Evolutionary conservation across 768 basidiomycete genomes (phyloP), one percentile per base, ranked within the genome.

Genomic region (Tricholoma terreum): DNA sequence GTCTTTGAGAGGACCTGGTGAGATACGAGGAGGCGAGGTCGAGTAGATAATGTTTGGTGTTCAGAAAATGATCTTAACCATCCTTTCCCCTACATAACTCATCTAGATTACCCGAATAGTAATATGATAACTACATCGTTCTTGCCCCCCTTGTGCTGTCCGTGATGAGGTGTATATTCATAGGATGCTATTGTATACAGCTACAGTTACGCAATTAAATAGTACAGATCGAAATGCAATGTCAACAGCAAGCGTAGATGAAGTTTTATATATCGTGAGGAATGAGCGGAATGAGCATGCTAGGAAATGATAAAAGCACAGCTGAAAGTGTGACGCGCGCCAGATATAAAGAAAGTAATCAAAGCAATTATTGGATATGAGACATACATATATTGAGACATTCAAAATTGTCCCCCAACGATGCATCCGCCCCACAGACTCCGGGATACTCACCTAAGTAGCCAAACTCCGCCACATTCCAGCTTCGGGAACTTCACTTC

Each of bases 381-480:
- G 54, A 63, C 57, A 35, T 63, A 66, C 60, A 62, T 59, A 62
- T 60, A 63, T n/a, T n/a, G n/a, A 5, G 51, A 34, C 49, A 57
- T 54, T 51, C 49, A 54, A 53, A 54, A 45, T 48, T 15, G 46
- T 48, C 45, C 36, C 14, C 51, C 51, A 8, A 56, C 42, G 35
- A 52, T 54, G 46, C n/a, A 15, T 52, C 42, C 36, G 38, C 17
- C 33, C 6, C 22, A 27, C n/a, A 22, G 38, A 14, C 22, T 4
- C 38, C 12, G 38, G 27, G 19, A 38, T 21, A 36, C 24, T 21
- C 40, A 14, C 43, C 17, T 49, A 69, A 36, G 67, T 69, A 24
- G 85, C 89, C 64, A 92, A 73, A 74, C 90, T 92, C 64, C 88
- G 79, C 89, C 89, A 92, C 89, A 91, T 90, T 35, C 89, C 86